These are phyloP conservation scores for Colletotrichum sp. DNA, from an alignment of 2,329 filamentous ascomycete genomes.

Conservation along the genomic window DNA sequence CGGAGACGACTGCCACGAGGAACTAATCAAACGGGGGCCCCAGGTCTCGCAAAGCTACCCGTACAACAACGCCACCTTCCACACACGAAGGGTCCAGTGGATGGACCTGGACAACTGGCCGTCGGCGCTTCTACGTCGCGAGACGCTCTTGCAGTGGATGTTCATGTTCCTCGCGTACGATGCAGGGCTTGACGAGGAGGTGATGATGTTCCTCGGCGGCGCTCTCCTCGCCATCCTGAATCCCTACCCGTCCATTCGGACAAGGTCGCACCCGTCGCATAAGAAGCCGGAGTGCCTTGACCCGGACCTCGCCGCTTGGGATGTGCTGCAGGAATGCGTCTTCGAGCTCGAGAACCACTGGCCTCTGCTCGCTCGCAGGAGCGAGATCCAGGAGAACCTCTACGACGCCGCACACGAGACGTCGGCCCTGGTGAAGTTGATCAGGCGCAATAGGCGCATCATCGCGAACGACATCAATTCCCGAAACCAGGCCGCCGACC, in stretches of 20 bases:
- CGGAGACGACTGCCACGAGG: background rate
- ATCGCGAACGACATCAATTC: background rate
- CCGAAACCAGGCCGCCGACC: background rate
- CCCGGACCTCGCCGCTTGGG: background rate
- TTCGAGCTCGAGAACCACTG: conserved; percentile 8
- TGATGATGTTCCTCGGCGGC: conserved; percentile 4
- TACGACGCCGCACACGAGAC: background rate
- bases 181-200: conserved; percentile 1
- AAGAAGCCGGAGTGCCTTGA: background rate
- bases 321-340: conserved; percentile 9
- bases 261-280: background rate
- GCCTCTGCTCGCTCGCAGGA: background rate
- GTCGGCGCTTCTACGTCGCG: background rate
- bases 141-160: background rate
- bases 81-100: background rate
- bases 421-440: background rate
- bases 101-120: background rate
- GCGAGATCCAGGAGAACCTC: background rate
- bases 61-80: background rate
- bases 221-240: conserved; percentile 14
- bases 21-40: background rate
- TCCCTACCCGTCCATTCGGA: background rate
- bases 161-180: conserved; percentile 6
- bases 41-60: background rate
- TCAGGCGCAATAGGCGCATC: conserved; percentile 7